Base-by-base conservation (phyloP, 2,329 filamentous ascomycete species). In the Fusarium tuaranense region DNA sequence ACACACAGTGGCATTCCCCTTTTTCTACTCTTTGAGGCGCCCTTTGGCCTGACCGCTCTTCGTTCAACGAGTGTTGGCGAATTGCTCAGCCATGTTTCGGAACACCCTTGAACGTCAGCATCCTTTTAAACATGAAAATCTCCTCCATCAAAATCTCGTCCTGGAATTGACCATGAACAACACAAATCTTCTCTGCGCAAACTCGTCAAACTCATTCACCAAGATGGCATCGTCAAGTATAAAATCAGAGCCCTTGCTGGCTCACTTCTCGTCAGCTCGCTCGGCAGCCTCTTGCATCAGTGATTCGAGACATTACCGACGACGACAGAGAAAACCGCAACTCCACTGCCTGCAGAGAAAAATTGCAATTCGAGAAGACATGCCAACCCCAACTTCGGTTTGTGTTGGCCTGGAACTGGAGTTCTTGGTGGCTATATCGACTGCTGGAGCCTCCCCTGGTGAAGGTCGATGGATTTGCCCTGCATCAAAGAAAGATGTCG, bases 321-420 rank as follows among this genome's bases (percentile, higher is more conserved):
- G 57, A 25, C 16, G 59, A 30, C 66, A 51, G 59, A 32, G 44
- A 32, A 48, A 74, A 60, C 57, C 20, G 22, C 44, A 65, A 51
- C 27, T 67, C 14, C 7, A n/a, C 36, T 59, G 32, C 41, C 57
- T 34, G 55, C 53, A 73, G 32, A 62, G 59, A 39, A 30, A 14
- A 18, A 27, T 22, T 27, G 36, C 38, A 38, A 39, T 25, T 36
- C 46, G 14, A 3, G 27, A 46, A 44, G 48, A 14, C 22, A 70
- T 77, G 75, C 2, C 34, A 25, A 39, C 38, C 18, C 66, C 63
- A 18, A 10, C 58, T 13, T 73, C 73, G 6, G 55, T 78, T 48
- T 73, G 66, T 7, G 38, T 80, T 16, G 79, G 79, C 12, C 63
- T 80, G 27, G 79, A 80, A 73, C 55, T 80, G 25, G 79, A 80